Percentiles rank a stretch among this genome's conserved stretches.
phyloP scores from a whole-genome alignment of 129 eudicot species.

The Mikania micrantha region DNA sequence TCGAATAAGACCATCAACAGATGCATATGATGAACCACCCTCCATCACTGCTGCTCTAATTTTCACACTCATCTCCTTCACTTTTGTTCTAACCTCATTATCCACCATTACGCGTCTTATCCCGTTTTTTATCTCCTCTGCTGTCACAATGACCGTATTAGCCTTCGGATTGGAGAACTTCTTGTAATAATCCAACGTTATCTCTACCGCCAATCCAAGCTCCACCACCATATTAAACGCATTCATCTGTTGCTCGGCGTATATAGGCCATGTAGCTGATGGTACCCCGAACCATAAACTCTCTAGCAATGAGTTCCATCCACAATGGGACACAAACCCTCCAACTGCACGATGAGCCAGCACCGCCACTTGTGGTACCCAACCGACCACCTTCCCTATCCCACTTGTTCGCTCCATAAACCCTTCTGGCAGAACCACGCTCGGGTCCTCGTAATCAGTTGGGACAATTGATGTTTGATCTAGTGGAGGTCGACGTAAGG shows the following conservation, averaged over 20 bases:
- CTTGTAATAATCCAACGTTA: conserved; percentile 17
- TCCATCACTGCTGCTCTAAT: conserved; percentile 20
- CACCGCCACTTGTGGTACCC: conserved; percentile 37
- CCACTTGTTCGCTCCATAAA: conserved; percentile 22
- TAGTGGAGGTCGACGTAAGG: conserved; percentile 15
- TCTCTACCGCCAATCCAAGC: conserved; percentile 32
- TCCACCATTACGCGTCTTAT: conserved; percentile 25
- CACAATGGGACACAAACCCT: conserved; percentile 41
- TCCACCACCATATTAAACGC: conserved; percentile 38
- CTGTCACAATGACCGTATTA: background rate
- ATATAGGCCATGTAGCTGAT: conserved; percentile 34
- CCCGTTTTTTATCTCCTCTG: conserved; percentile 20
- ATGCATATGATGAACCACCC: conserved; percentile 32
- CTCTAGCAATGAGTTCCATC: conserved; percentile 35
- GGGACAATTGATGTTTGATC: background rate
- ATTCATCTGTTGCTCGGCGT: conserved; percentile 37
- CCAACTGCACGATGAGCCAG: conserved; percentile 26
- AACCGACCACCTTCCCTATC: conserved; percentile 25
- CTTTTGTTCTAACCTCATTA: conserved; percentile 9
- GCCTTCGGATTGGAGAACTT: background rate
- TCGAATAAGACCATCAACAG: conserved; percentile 16
- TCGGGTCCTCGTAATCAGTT: conserved; percentile 8
- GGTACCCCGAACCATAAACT: conserved; percentile 36
- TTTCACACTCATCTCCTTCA: conserved; percentile 24
- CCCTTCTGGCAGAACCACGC: conserved; percentile 28